Conservation (phyloP, 805 yeast genomes). For the Cyberlindnera misumaiensis region DNA sequence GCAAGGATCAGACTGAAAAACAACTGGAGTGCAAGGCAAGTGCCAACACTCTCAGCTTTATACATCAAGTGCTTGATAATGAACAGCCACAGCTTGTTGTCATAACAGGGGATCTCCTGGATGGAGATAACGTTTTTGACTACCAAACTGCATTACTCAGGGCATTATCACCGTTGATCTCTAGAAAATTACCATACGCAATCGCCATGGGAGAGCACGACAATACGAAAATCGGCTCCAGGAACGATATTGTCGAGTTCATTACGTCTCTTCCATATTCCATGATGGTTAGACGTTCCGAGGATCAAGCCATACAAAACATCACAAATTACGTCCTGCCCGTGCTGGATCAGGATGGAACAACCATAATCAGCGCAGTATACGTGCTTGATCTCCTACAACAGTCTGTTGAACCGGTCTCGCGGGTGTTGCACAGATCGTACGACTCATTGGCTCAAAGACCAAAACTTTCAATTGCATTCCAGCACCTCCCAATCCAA, state of each 20-base stretch:
- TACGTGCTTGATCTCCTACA: slow-evolving; percentile 52
- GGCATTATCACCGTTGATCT: slow-evolving; percentile 47
- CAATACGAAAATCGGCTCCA: slow-evolving; percentile 41
- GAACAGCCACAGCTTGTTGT: slow-evolving; percentile 61
- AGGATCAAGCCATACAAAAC: slow-evolving; percentile 26
- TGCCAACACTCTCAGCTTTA: slow-evolving; percentile 41
- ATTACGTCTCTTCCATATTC: slow-evolving; percentile 46
- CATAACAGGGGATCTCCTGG: slow-evolving; percentile 59
- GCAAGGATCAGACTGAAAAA: slow-evolving; percentile 33
- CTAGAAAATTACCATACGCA: slow-evolving; percentile 52
- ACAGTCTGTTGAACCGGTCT: slow-evolving; percentile 26
- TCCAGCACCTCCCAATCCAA: slow-evolving; percentile 61
- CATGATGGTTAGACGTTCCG: slow-evolving; percentile 14
- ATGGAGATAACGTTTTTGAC: slow-evolving; percentile 51
- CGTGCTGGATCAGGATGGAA: slow-evolving; percentile 27
- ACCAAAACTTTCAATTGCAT: slow-evolving; percentile 43
- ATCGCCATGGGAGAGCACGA: slow-evolving; percentile 57
- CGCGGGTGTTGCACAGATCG: slow-evolving; percentile 27
- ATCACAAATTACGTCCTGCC: slow-evolving; percentile 43
- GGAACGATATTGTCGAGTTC: slow-evolving; percentile 38
- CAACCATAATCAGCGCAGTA: slow-evolving; percentile 29
- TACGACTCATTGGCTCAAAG: slow-evolving; percentile 18
- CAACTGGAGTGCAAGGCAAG: slow-evolving; percentile 44
- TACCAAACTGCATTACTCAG: slow-evolving; percentile 55
- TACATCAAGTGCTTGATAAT: slow-evolving; percentile 42